Percentiles rank a stretch among this genome's conserved stretches.
phyloP scores from a whole-genome alignment of 2,329 filamentous ascomycete genomes.

The Arthroderma uncinatum region DNA sequence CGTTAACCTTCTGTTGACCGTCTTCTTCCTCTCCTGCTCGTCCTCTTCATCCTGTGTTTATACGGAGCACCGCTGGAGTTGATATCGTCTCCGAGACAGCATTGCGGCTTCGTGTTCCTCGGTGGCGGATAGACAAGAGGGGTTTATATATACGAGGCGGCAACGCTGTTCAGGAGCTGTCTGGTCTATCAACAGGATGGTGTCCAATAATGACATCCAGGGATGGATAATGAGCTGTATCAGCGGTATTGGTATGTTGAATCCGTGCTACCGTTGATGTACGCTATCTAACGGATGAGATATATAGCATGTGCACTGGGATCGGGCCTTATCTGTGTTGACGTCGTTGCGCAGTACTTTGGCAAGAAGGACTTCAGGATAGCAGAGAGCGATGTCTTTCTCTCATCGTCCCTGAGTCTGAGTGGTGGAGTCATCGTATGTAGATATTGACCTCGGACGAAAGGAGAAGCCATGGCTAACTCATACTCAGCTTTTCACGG shows the following conservation, averaged over 20 bases:
- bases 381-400: conserved; percentile 76
- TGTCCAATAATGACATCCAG: conserved; percentile 62
- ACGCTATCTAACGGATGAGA: neutral
- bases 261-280: neutral
- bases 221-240: conserved; percentile 85
- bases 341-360: conserved; percentile 64
- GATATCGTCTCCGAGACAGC: neutral
- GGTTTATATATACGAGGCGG: neutral
- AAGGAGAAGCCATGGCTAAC: conserved; percentile 3
- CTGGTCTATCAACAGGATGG: conserved; percentile 6
- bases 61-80: neutral
- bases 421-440: conserved; percentile 93
- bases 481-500: conserved; percentile 64
- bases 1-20: neutral
- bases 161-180: neutral
- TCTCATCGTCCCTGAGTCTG: conserved; percentile 77
- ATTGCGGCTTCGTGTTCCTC: neutral
- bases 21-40: neutral
- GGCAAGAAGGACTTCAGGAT: conserved; percentile 71
- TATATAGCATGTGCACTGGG: conserved; percentile 51
- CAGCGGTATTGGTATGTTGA: conserved; percentile 58
- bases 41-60: neutral
- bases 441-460: neutral
- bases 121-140: neutral
- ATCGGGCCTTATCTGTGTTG: conserved; percentile 76